Evolutionary conservation across 441 rosid genomes (phyloP), one percentile per base, ranked within the genome.

Genomic region (Brassica balearica): DNA sequence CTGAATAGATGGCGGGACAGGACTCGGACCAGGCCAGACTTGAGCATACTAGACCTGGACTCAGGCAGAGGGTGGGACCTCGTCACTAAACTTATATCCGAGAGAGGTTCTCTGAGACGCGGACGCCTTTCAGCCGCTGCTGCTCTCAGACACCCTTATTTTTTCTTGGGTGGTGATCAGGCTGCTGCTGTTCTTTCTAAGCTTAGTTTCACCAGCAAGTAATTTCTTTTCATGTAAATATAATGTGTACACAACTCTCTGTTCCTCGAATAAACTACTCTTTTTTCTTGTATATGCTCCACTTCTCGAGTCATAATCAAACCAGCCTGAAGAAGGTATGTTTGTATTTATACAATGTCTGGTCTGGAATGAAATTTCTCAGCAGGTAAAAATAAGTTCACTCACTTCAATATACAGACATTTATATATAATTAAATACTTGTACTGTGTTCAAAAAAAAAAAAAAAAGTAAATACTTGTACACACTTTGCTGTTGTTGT

Each of bases 81-180:
- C 41, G 98, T 97, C 68, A 90, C 91, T 1, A 93, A 89, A 83
- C 88, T 95, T 46, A 84, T 95, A 46, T 90, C 98, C 2, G 87
- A 92, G 83, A 86, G 97, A 86, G 93, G 97, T 20, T 86, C 78
- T 74, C 83, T 92, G 79, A 66, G 93, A 71, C 90, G 92, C 68
- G 95, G 99, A 22, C 95, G 99, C 78, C 88, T 95, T 84, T 93
- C 99, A 2, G 99, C 99, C 6, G 84, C 97, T 7, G 97, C 97
- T 72, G 92, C 97, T 82, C 86, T 93, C 65, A 86, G 97, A 85
- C 98, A 93, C 83, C 98, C 99, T 81, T 95, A 93, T 84, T 95
- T 95, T 83, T 85, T 95, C 84, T 76, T 95, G 85, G 94, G 96
- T 61, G 97, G 91, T 62, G 98, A 95, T 84, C 99, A 93, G 85